Evolutionary conservation across 2,329 filamentous ascomycete species (phyloP), one percentile per base, ranked within the genome.

Genomic region (Epichloe festucae): DNA sequence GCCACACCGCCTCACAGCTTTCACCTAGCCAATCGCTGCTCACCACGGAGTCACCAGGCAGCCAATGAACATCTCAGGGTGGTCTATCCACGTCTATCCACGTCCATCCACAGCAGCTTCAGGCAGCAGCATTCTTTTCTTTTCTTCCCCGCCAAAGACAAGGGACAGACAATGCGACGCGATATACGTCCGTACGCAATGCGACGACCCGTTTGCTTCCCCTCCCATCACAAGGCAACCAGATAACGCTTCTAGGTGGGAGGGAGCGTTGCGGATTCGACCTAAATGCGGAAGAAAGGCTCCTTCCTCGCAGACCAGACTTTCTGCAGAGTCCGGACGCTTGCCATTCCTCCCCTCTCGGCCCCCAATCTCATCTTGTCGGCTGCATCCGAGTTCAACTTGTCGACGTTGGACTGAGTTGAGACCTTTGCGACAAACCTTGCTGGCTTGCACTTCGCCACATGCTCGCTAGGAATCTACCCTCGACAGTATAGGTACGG

Each of bases 111-210:
- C 19, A 3, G 4, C 42, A n/a, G 5, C 23, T 50, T 48, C 50
- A 56, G 55, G 55, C 55, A 56, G 53, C 55, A 56, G 53, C 53
- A 55, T 56, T 56, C 49, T 44, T 2, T 15, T 17, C 36, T 44
- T 2, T 11, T 17, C 36, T 48, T 48, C 50, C 45, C 49, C 49
- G 36, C 43, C 14, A 17, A n/a, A 40, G 31, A 49, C 39, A 42
- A 34, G 49, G 21, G 17, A 31, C 27, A 40, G 31, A 42, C 27
- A 31, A 31, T 31, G 27, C 48, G 38, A 11, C 19, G 23, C 23
- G 2, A 27, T 2, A 5, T 23, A 23, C 21, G 19, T 21, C 19
- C 19, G 6, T 7, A 23, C 23, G 23, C 23, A 27, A 27, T 27
- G 23, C 23, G 23, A 27, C 23, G 23, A 27, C 43, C 43, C 2